Evolutionary conservation across 352 stramenopile genomes (phyloP).

Genomic region (Phytopythium sindhum): DNA sequence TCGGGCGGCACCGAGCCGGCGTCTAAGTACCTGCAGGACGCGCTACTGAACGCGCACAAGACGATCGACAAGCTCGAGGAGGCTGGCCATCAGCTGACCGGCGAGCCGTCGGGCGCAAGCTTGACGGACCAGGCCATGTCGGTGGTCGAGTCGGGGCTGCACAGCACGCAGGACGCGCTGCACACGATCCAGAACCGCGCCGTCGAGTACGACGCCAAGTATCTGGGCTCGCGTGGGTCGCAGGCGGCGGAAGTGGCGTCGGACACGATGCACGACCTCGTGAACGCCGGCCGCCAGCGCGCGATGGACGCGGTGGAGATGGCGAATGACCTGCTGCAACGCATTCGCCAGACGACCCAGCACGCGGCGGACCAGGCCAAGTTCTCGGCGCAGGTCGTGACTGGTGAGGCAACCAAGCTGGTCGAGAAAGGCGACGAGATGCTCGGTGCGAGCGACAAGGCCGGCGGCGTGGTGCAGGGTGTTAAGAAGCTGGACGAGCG

Average conservation of each 20-base stretch:
- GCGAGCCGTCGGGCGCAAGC: slow-evolving; percentile 31
- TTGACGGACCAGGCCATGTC: slow-evolving; percentile 42
- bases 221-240: slow-evolving; percentile 25
- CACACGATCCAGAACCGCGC: slow-evolving; percentile 37
- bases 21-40: slow-evolving; percentile 39
- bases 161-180: slow-evolving; percentile 37
- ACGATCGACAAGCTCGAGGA: slow-evolving; percentile 29
- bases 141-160: slow-evolving; percentile 40
- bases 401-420: slow-evolving; percentile 39
- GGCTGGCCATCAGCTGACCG: slow-evolving; percentile 20
- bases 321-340: slow-evolving; percentile 44
- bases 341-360: slow-evolving; percentile 36
- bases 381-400: slow-evolving; percentile 26
- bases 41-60: slow-evolving; percentile 25
- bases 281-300: slow-evolving; percentile 50
- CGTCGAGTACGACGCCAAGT: slow-evolving; percentile 57
- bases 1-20: slow-evolving; percentile 77
- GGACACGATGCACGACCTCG: slow-evolving; percentile 35
- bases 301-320: slow-evolving; percentile 58
- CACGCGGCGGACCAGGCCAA: slow-evolving; percentile 30
- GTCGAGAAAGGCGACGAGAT: slow-evolving; percentile 54
- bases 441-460: slow-evolving; percentile 38
- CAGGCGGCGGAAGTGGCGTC: slow-evolving; percentile 7
- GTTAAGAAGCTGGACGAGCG: slow-evolving; percentile 53
- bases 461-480: slow-evolving; percentile 38